A percentile compares a stretch with the other conserved stretches of the same genome.
Conservation (phyloP, 306 rosid species). For the Mimosa bimucronata region DNA sequence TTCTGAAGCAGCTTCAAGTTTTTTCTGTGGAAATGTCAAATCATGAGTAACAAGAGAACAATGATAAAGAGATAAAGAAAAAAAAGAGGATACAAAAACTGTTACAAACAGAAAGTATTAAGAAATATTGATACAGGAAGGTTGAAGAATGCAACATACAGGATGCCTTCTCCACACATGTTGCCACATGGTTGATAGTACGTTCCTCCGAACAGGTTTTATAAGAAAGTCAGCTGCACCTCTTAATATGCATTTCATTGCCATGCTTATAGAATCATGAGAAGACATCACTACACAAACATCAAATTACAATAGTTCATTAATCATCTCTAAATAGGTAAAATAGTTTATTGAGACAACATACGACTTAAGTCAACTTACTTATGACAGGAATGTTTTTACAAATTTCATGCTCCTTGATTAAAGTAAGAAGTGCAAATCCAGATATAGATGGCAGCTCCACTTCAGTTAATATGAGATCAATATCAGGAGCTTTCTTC, state of each 20-base stretch:
- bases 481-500: slow-evolving; percentile 57
- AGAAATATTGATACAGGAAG: not conserved
- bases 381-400: slow-evolving; percentile 79
- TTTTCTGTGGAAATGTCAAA: slow-evolving; percentile 34
- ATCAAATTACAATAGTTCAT: slow-evolving; percentile 25
- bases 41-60: slow-evolving; percentile 15
- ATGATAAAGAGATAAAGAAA: not conserved
- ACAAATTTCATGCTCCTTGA: slow-evolving; percentile 78
- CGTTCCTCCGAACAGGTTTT: slow-evolving; percentile 82
- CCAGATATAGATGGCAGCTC: slow-evolving; percentile 82
- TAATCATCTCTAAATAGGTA: slow-evolving; percentile 18
- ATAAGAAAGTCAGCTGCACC: slow-evolving; percentile 84
- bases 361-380: slow-evolving; percentile 39
- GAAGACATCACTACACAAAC: slow-evolving; percentile 79
- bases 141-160: slow-evolving; percentile 51
- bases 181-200: slow-evolving; percentile 75
- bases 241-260: slow-evolving; percentile 70
- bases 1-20: slow-evolving; percentile 47
- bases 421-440: slow-evolving; percentile 66
- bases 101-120: slow-evolving; percentile 6
- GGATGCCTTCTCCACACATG: slow-evolving; percentile 81
- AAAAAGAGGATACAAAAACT: not conserved
- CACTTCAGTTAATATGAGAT: slow-evolving; percentile 73
- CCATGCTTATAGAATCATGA: slow-evolving; percentile 61
- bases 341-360: slow-evolving; percentile 13